Evolutionary conservation across 768 basidiomycete species (phyloP).

Genomic region (Auriscalpium microsporum): DNA sequence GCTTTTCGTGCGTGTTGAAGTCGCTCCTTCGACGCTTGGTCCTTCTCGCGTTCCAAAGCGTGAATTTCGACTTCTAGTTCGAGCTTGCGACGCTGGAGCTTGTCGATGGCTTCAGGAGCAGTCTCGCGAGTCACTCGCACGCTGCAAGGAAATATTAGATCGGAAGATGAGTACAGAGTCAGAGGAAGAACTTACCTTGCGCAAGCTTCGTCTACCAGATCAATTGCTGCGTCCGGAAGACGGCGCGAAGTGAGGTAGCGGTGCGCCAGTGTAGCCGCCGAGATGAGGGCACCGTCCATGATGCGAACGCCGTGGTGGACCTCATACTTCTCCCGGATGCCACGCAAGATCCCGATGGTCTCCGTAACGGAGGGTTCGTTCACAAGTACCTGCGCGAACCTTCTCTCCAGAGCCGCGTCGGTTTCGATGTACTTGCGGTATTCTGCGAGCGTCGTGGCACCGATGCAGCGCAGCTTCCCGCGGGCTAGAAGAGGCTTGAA

Average conservation of each 20-base stretch:
- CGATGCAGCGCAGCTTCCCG: constrained; percentile 71
- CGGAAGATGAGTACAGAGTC: not conserved
- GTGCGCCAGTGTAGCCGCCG: constrained; percentile 85
- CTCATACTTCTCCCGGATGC: constrained; percentile 85
- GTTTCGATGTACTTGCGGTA: constrained; percentile 92
- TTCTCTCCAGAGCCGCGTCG: constrained; percentile 82
- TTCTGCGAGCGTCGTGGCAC: constrained; percentile 88
- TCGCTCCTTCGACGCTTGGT: constrained; percentile 79
- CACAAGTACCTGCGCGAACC: constrained; percentile 89
- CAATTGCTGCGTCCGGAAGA: constrained; percentile 82
- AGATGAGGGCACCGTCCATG: constrained; percentile 78
- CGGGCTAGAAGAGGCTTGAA: constrained; percentile 89
- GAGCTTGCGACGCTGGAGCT: constrained; percentile 78
- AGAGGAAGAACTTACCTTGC: constrained; percentile 48
- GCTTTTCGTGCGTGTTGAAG: constrained; percentile 65
- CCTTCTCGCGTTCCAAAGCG: constrained; percentile 89
- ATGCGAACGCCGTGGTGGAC: constrained; percentile 90
- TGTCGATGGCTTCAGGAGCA: constrained; percentile 88
- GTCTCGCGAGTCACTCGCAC: constrained; percentile 92
- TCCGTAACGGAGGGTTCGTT: constrained; percentile 87
- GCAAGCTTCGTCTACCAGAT: constrained; percentile 88
- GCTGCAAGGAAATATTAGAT: constrained; percentile 28
- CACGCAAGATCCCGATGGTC: constrained; percentile 88
- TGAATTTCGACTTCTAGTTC: constrained; percentile 94
- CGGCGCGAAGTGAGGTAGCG: constrained; percentile 82